Evolutionary conservation across 2,329 filamentous ascomycete species (phyloP), one percentile per base, ranked within the genome.

Genomic region (Arthrobotrys sinensis): DNA sequence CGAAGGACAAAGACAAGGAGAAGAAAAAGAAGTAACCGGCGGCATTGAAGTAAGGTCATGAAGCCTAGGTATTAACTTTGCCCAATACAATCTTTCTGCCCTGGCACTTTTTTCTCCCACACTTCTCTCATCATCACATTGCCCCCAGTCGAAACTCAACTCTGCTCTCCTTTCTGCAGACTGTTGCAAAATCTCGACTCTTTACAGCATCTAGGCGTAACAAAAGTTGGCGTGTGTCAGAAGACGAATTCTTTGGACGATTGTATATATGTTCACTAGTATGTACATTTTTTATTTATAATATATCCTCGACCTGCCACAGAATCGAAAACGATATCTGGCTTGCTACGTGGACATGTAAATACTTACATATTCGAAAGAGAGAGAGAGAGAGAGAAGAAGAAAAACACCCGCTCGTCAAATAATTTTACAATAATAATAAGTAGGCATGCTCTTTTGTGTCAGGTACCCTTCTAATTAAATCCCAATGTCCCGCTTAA

Each of bases 1-100:
- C 78, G 28, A 68, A 80, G 43, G 80, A 79, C 40, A 79, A 80
- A 21, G 69, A 80, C 21, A 76, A 64, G 21, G 46, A 76, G 32
- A 69, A 66, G 50, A 80, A 80, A 70, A 70, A 60, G 65, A 80
- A 64, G 64, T 73, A 50, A 45, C 14, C 10, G n/a, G 19, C 21
- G 53, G 55, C 53, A 11, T 28, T 55, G 55, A 53, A 48, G 8
- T 12, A 8, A 5, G 28, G 16, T 3, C 28, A 38, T 66, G 63
- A 50, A 36, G 21, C 57, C 62, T 52, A 72, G 36, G 24, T 32
- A 21, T 57, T n/a, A 69, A 71, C 50, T 73, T 45, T 24, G 65
- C 64, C 73, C 28, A 36, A n/a, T 65, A 36, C 43, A 14, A 34
- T 66, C 19, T 12, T 43, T 24, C 34, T 12, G 34, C 14, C 63